These are phyloP conservation scores for Arthrobotrys sinensis DNA, from an alignment of 2,329 filamentous ascomycete species.

Conservation along the genomic window DNA sequence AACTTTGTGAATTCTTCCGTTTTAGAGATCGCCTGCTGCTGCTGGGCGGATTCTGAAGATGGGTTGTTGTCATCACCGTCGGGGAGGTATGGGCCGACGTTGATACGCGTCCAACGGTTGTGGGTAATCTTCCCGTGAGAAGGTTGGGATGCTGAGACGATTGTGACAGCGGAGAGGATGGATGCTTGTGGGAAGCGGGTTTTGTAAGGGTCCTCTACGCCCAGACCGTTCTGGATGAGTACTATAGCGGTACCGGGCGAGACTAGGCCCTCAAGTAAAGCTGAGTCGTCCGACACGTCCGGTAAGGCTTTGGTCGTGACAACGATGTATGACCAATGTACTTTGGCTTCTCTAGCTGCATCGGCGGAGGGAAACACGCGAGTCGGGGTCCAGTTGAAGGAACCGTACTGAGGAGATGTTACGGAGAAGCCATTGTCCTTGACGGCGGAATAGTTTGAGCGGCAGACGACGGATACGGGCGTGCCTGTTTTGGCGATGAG, in stretches of 20 bases:
- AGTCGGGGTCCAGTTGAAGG: conserved; percentile 76
- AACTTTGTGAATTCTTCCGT: conserved; percentile 66
- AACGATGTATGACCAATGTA: conserved; percentile 77
- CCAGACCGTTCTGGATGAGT: conserved; percentile 76
- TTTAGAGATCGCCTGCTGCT: conserved; percentile 30
- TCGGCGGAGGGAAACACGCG: conserved; percentile 75
- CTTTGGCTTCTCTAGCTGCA: conserved; percentile 70
- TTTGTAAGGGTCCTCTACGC: conserved; percentile 73
- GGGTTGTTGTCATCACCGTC: conserved; percentile 69
- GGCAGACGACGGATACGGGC: conserved; percentile 79
- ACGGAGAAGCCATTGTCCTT: conserved; percentile 75
- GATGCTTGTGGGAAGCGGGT: conserved; percentile 71
- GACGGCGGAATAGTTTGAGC: conserved; percentile 80
- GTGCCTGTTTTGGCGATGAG: conserved; percentile 67
- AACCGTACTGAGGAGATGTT: conserved; percentile 77
- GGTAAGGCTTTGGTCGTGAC: conserved; percentile 81
- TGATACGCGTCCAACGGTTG: conserved; percentile 62
- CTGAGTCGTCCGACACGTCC: conserved; percentile 53
- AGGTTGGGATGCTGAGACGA: conserved; percentile 72
- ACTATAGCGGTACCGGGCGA: conserved; percentile 71
- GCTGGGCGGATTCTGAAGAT: conserved; percentile 64
- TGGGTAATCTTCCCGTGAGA: conserved; percentile 70
- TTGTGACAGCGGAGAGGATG: conserved; percentile 73
- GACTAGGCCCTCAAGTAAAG: conserved; percentile 49
- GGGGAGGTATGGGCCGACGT: conserved; percentile 69